Base-by-base conservation (phyloP, 2,329 filamentous ascomycete species). In the Bipolaris cookei region DNA sequence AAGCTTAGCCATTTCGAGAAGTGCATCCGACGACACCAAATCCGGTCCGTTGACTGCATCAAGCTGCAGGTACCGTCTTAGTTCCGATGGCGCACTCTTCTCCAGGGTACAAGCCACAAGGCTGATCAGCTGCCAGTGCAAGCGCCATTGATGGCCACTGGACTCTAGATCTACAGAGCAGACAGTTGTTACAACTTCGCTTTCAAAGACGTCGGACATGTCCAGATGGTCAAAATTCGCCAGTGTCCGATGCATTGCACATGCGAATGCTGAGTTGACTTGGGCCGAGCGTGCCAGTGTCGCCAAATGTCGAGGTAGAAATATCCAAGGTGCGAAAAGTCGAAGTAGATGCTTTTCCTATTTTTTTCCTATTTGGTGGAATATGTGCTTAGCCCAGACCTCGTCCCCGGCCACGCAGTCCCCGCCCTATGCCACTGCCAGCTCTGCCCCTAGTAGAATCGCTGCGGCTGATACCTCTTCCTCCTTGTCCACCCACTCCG, bases 401-500 rank as follows among this genome's bases (percentile, higher is more conserved):
- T 56, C 72, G 62, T 39, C 70, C 73, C 20, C 72, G 58, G 2
- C 70, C 70, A 56, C 75, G 70, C 38, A 76, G 60, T 2, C 78
- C 77, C 48, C 79, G 74, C n/a, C 79, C 78, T 56, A 79, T 80
- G 34, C 77, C 77, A 57, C 77, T 79, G 8, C 76, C 73, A 11
- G 73, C 76, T 63, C 79, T 81, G 69, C 65, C 77, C 62, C 67
- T 72, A 52, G 61, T 76, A 64, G 71, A 81, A 73, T 74, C 79
- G 76, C 65, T 81, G 66, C 76, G 81, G 57, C 76, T 80, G 71
- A 72, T 49, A 20, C 81, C 86, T 66, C 80, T 79, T 64, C 74
- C 87, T 23, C 72, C 65, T 59, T 81, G 76, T 4, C 79, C 76
- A 8, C 79, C 79, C 56, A 78, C 77, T 48, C 73, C 76, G 4